Conservation (phyloP, 768 basidiomycete genomes). For the Sporobolomyces pararoseus region DNA sequence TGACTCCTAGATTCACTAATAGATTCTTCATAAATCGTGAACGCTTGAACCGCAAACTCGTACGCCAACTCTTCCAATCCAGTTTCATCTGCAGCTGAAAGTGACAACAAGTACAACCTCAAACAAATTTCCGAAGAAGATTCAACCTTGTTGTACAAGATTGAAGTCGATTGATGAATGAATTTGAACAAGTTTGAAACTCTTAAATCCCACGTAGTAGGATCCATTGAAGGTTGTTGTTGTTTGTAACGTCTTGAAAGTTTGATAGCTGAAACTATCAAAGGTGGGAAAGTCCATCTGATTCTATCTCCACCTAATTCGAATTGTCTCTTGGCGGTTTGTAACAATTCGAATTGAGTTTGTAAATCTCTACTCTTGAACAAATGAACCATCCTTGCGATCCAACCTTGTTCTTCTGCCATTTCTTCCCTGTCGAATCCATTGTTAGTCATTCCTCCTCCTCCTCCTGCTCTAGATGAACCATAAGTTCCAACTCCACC, state of each 20-base stretch:
- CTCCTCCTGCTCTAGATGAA: conserved; percentile 46
- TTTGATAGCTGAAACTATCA: conserved; percentile 89
- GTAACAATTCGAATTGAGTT: conserved; percentile 85
- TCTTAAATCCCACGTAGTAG: conserved; percentile 72
- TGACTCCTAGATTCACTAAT: conserved; percentile 95
- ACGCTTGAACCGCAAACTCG: conserved; percentile 92
- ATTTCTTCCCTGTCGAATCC: conserved; percentile 73
- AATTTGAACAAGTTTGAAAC: conserved; percentile 89
- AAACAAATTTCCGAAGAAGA: conserved; percentile 81
- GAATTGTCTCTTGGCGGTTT: conserved; percentile 84
- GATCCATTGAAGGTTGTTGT: conserved; percentile 3
- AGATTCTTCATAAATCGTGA: conserved; percentile 94
- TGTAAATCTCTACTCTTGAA: conserved; percentile 82
- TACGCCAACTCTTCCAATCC: conserved; percentile 94
- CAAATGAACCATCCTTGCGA: conserved; percentile 94
- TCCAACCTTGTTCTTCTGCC: conserved; percentile 98
- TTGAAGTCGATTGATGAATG: conserved; percentile 82
- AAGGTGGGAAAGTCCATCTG: conserved; percentile 91
- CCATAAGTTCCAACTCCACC: conserved; percentile 27
- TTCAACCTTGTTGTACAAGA: conserved; percentile 88
- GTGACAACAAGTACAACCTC: conserved; percentile 88
- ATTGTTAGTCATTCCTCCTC: background rate
- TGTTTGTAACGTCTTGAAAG: conserved; percentile 72
- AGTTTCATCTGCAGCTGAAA: conserved; percentile 90
- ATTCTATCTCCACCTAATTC: conserved; percentile 83